Percentiles rank a stretch among this genome's conserved stretches.
These are phyloP conservation scores for Arthrobotrys musiformis DNA, from an alignment of 2,329 filamentous ascomycete genomes.

Conservation along the genomic window DNA sequence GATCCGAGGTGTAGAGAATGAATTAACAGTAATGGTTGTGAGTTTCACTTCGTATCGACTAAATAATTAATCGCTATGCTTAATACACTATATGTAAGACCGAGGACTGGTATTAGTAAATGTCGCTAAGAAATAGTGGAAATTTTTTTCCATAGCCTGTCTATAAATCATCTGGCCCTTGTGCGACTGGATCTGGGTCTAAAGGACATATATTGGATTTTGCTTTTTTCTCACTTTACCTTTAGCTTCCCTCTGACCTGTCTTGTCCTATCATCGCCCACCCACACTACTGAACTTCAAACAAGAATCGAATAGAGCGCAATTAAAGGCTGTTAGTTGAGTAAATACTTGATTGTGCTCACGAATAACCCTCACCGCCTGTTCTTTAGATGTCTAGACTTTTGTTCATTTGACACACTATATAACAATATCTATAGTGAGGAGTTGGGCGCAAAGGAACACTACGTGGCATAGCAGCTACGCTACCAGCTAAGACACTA, in stretches of 20 bases:
- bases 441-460: conserved; percentile 8
- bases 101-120: conserved; percentile 35
- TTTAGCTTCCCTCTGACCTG: conserved; percentile 31
- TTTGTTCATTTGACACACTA: conserved; percentile 11
- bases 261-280: conserved; percentile 49
- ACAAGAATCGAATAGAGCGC: conserved; percentile 23
- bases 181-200: conserved; percentile 37
- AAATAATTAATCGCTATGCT: conserved; percentile 48
- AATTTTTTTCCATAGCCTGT: conserved; percentile 31
- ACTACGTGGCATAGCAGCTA: conserved; percentile 19
- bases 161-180: conserved; percentile 38
- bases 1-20: conserved; percentile 6
- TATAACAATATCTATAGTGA: conserved; percentile 3
- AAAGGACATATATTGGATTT: conserved; percentile 26
- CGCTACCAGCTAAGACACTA: conserved; percentile 12
- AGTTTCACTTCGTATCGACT: conserved; percentile 52
- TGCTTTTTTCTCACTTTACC: conserved; percentile 28
- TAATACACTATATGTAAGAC: conserved; percentile 34
- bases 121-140: conserved; percentile 46
- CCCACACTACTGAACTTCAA: conserved; percentile 47
- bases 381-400: not conserved
- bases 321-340: conserved; percentile 24
- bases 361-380: not conserved
- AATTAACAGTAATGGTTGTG: conserved; percentile 29
- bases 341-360: conserved; percentile 9